These are phyloP conservation scores for Malassezia arunalokei DNA, from an alignment of 1,284 basidiomycete species.

Conservation along the genomic window DNA sequence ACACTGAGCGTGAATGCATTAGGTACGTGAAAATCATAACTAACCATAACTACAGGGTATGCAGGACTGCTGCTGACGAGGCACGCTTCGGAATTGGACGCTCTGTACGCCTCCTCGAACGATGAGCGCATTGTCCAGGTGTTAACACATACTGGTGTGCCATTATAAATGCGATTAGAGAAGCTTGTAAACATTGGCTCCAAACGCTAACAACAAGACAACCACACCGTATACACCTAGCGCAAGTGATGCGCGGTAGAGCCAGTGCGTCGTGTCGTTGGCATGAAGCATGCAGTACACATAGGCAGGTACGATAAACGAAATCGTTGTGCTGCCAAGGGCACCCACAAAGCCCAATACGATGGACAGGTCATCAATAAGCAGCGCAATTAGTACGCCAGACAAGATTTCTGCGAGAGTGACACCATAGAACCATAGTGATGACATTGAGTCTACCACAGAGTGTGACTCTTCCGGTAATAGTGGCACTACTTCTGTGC, in stretches of 20 bases:
- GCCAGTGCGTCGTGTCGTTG: neutral
- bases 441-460: neutral
- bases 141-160: conserved; percentile 1
- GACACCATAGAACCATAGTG: conserved; percentile 23
- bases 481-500: neutral
- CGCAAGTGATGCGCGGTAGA: neutral
- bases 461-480: neutral
- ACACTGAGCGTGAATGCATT: conserved; percentile 32
- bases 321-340: conserved; percentile 88
- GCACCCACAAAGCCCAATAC: conserved; percentile 76
- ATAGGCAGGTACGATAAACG: conserved; percentile 58
- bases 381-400: conserved; percentile 29
- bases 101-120: conserved; percentile 10
- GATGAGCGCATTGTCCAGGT: conserved; percentile 5
- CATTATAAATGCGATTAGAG: neutral
- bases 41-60: conserved; percentile 16
- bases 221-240: conserved; percentile 4
- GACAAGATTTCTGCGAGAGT: conserved; percentile 31
- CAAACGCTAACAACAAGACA: conserved; percentile 6
- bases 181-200: conserved; percentile 4
- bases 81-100: conserved; percentile 23
- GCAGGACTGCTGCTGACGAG: conserved; percentile 35
- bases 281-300: conserved; percentile 3
- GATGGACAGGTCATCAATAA: conserved; percentile 42
- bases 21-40: conserved; percentile 8